These are phyloP conservation scores for Trichophyton simii DNA, from an alignment of 2,329 filamentous ascomycete species.

Conservation along the genomic window DNA sequence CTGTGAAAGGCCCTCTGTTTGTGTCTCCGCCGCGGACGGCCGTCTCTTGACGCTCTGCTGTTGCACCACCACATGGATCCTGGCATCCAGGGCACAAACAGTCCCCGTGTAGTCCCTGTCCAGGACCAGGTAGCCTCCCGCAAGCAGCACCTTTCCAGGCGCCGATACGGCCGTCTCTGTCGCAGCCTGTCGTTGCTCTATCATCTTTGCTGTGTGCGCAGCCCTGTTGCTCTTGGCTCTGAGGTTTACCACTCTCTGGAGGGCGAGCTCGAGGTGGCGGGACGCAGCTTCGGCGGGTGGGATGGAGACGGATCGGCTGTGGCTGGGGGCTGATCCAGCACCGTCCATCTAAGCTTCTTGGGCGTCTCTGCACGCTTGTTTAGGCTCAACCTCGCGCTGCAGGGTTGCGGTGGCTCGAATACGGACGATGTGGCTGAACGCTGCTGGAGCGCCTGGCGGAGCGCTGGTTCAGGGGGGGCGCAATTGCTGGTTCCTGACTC, in stretches of 20 bases:
- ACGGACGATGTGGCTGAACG: background rate
- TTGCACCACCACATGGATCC: slow-evolving; percentile 50
- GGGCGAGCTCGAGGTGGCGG: background rate
- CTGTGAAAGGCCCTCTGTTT: slow-evolving; percentile 12
- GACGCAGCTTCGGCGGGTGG: background rate
- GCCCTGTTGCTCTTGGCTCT: background rate
- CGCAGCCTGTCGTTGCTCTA: slow-evolving; percentile 10
- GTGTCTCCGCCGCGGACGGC: slow-evolving; percentile 21
- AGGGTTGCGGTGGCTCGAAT: background rate
- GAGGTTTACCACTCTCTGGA: background rate
- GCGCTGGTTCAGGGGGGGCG: background rate
- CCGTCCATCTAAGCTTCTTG: background rate
- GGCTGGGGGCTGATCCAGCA: background rate
- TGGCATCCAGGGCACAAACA: slow-evolving; percentile 52
- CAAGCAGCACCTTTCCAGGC: slow-evolving; percentile 88
- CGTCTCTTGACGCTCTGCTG: slow-evolving; percentile 25
- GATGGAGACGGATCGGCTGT: background rate
- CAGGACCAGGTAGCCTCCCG: slow-evolving; percentile 88
- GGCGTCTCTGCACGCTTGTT: background rate
- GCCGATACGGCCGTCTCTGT: slow-evolving; percentile 58
- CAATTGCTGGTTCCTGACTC: background rate
- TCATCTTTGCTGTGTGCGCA: background rate
- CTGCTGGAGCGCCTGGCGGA: background rate
- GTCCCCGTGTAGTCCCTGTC: slow-evolving; percentile 72
- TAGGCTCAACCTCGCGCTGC: background rate